Conservation (phyloP, 768 basidiomycete genomes). For the Sporobolomyces pararoseus region DNA sequence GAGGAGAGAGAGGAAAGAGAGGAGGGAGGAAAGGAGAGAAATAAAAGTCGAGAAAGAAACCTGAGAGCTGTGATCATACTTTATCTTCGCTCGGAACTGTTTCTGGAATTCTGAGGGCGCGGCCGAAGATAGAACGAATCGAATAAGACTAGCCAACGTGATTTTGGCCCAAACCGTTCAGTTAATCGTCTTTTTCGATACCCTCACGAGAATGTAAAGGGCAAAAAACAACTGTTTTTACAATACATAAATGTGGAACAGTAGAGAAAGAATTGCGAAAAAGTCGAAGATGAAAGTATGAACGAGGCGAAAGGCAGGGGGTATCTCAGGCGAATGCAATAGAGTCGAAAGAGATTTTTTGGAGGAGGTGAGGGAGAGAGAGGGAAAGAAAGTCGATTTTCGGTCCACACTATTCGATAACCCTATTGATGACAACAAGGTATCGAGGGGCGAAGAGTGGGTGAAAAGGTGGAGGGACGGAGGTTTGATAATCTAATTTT, state of each 20-base stretch:
- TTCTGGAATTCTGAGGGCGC: too few relatives aligned
- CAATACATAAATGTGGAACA: too few relatives aligned
- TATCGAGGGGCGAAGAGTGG: constrained; percentile 22
- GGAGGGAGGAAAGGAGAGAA: background rate
- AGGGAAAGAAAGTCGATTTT: background rate
- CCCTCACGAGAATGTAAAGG: too few relatives aligned
- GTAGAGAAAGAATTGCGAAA: too few relatives aligned
- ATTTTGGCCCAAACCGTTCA: too few relatives aligned
- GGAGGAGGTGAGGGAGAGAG: background rate
- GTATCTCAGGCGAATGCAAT: too few relatives aligned
- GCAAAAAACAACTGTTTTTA: too few relatives aligned
- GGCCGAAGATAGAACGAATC: background rate
- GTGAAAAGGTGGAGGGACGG: too few relatives aligned
- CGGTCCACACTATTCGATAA: constrained; percentile 6
- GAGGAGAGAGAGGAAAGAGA: background rate
- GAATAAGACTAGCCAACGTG: too few relatives aligned
- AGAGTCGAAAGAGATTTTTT: background rate
- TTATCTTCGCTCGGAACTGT: background rate
- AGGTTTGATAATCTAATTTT: background rate
- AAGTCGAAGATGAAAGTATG: too few relatives aligned
- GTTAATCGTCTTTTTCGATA: too few relatives aligned
- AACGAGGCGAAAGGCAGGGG: too few relatives aligned
- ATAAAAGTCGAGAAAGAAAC: background rate
- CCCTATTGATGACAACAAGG: background rate
- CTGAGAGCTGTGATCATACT: background rate